Percentiles rank a stretch among this genome's conserved stretches.
phyloP scores from a whole-genome alignment of 345 rosid genomes.

The Eucalyptus caleyi region DNA sequence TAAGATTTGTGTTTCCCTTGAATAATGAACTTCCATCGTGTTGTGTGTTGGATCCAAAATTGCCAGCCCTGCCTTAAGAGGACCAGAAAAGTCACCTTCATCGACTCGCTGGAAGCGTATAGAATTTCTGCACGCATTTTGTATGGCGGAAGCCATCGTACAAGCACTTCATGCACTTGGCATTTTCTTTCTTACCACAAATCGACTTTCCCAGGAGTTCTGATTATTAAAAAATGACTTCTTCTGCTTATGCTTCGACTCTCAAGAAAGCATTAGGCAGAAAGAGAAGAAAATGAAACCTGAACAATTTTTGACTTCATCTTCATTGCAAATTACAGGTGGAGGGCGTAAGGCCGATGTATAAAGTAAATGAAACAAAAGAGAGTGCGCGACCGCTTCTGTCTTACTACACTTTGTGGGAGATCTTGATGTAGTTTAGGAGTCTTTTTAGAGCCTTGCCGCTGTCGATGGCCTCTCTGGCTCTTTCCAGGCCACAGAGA shows the following conservation, averaged over 20 bases:
- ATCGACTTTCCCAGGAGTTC: neutral
- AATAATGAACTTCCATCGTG: neutral
- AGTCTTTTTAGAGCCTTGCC: constrained; percentile 73
- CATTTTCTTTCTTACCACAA: neutral
- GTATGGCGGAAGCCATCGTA: neutral
- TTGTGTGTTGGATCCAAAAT: neutral
- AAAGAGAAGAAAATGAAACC: neutral
- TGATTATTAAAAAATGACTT: neutral
- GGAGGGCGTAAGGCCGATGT: neutral
- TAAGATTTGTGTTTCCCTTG: neutral
- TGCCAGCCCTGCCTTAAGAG: neutral
- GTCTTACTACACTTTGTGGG: constrained; percentile 28
- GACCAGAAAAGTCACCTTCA: neutral
- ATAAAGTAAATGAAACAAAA: neutral
- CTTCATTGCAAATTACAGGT: neutral
- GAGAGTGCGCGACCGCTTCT: neutral
- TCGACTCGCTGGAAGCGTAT: neutral
- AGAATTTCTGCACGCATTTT: neutral
- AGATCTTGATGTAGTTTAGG: constrained; percentile 67
- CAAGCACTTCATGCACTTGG: neutral
- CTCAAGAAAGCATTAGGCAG: neutral
- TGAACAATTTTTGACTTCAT: neutral
- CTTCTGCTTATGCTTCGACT: neutral
- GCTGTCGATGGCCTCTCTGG: constrained; percentile 86
- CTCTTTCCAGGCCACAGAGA: constrained; percentile 62